Conservation (phyloP, 345 rosid genomes). For the Rhodamnia argentea region DNA sequence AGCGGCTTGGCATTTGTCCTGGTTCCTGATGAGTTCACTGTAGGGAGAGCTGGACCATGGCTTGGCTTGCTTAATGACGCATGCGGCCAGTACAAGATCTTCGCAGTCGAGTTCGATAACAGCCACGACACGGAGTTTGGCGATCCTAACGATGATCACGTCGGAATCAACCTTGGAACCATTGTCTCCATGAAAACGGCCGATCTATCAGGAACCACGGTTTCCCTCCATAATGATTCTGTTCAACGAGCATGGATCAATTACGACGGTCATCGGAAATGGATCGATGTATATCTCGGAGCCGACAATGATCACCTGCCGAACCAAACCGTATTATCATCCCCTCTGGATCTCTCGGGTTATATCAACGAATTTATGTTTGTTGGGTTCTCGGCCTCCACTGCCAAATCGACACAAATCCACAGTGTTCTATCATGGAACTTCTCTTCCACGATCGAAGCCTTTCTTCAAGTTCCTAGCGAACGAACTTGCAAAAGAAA, state of each 20-base stretch:
- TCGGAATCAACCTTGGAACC: conserved; percentile 2
- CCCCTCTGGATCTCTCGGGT: not conserved
- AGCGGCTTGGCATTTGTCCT: conserved; percentile 4
- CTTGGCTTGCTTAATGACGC: not conserved
- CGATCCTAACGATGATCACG: not conserved
- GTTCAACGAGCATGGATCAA: conserved; percentile 12
- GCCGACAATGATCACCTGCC: not conserved
- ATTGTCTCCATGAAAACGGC: conserved; percentile 7
- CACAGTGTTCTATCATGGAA: conserved; percentile 9
- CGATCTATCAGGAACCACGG: not conserved
- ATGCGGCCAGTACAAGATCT: not conserved
- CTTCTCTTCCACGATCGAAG: conserved; percentile 8
- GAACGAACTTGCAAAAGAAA: not conserved
- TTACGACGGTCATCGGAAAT: conserved; percentile 1
- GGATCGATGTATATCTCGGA: conserved; percentile 9
- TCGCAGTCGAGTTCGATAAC: not conserved
- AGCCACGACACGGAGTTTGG: not conserved
- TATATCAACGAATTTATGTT: conserved; percentile 10
- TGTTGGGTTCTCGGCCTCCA: conserved; percentile 16
- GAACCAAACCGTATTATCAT: not conserved
- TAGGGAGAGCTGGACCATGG: conserved; percentile 10
- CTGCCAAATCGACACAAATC: not conserved
- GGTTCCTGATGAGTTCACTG: conserved; percentile 13
- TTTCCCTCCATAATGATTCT: conserved; percentile 1
- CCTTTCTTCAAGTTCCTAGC: not conserved